These are phyloP conservation scores for Prunus mira DNA, from an alignment of 306 rosid species.

Conservation along the genomic window DNA sequence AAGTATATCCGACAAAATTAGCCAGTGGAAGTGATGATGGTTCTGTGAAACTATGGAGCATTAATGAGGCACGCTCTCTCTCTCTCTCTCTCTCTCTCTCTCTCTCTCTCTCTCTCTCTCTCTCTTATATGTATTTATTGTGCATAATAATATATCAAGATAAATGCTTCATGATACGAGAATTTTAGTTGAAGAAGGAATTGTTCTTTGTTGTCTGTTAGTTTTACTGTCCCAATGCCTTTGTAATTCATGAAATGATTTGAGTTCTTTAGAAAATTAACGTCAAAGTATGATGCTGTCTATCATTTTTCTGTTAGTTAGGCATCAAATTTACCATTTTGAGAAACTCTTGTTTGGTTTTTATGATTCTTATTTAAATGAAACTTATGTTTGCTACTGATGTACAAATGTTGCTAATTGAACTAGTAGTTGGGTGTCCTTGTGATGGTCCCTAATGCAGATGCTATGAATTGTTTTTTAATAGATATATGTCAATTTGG, in stretches of 20 bases:
- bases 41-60: conserved; percentile 83
- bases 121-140: no score
- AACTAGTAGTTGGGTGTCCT: not conserved
- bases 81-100: not conserved
- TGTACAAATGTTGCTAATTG: not conserved
- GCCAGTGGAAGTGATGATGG: conserved; percentile 97
- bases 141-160: not conserved
- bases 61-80: conserved; percentile 69
- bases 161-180: not conserved
- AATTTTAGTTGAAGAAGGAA: not conserved
- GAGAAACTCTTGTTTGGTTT: not conserved
- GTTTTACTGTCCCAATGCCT: not conserved
- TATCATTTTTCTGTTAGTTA: not conserved
- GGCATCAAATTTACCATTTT: not conserved
- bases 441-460: not conserved
- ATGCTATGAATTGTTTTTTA: not conserved
- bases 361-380: not conserved
- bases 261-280: not conserved
- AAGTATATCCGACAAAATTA: conserved; percentile 76
- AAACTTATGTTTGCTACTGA: not conserved
- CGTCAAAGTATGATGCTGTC: not conserved
- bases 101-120: no score
- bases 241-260: not conserved
- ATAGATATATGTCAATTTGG: not conserved
- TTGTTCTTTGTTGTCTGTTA: not conserved